Percentiles rank a stretch among this genome's conserved stretches.
Evolutionary conservation across 371 early-diverging fungal genomes (phyloP).

Genomic region (Dinochytrium kinnereticum): DNA sequence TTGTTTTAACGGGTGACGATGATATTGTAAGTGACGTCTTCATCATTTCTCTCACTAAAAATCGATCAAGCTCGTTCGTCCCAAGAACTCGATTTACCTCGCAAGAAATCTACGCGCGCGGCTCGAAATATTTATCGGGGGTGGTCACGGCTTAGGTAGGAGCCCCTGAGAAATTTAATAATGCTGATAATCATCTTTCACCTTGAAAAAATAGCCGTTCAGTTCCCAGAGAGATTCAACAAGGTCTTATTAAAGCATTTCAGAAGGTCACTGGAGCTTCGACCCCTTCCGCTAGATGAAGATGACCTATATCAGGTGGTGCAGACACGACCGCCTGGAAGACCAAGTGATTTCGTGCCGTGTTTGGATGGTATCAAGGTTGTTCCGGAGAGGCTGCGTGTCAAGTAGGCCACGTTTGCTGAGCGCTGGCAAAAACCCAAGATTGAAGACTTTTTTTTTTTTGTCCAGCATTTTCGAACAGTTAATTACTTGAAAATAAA

Average conservation of each 20-base stretch:
- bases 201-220: slow-evolving; percentile 15
- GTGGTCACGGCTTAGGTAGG: slow-evolving; percentile 35
- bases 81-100: slow-evolving; percentile 28
- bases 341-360: slow-evolving; percentile 1
- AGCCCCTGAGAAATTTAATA: not conserved
- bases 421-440: no score
- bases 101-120: slow-evolving; percentile 37
- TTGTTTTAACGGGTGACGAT: slow-evolving; percentile 43
- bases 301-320: not conserved
- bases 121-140: slow-evolving; percentile 37
- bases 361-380: slow-evolving; percentile 1
- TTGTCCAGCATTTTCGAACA: not conserved
- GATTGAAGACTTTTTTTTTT: not conserved
- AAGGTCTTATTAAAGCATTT: slow-evolving; percentile 17
- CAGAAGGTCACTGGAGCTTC: slow-evolving; percentile 13
- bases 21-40: slow-evolving; percentile 35
- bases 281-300: slow-evolving; percentile 11
- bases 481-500: not conserved
- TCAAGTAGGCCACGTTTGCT: not conserved
- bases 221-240: slow-evolving; percentile 18
- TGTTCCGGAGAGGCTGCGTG: not conserved
- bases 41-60: not conserved
- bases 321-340: not conserved
- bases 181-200: not conserved
- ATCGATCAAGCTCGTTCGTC: slow-evolving; percentile 30